Base-by-base conservation (phyloP, 129 eudicot species). In the Artemisia argyi region DNA sequence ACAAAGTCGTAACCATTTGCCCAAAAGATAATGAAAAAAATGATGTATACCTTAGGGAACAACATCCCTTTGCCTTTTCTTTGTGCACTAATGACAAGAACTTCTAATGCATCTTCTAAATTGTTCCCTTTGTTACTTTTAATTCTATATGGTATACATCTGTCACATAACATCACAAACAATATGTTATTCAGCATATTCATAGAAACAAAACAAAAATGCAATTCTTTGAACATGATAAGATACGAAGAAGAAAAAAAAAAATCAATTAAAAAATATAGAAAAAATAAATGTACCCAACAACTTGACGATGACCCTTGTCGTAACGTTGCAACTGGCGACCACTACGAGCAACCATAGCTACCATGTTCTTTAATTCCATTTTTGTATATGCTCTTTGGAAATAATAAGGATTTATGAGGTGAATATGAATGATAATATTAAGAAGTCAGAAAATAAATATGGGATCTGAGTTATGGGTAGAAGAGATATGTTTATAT, bases 21-120 rank as follows among this genome's bases (percentile, higher is more conserved):
- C 42, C 9, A 75, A 30, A 46, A 68, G 64, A 49, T 63, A 12
- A 30, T 14, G 54, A 35, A 52, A 42, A 1, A 20, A 11, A 71
- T 11, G 61, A 51, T 6, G 46, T 4, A 65, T 86, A 90, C 97
- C 95, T 91, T 91, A 14, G 97, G 97, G 54, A 91, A 91, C 67
- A 91, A 71, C 97, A 91, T 81, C 53, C 97, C 95, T 87, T 91
- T 91, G 78, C 86, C 91, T 81, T 87, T 87, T 44, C 91, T 87
- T 70, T 83, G 91, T 46, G 95, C 68, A 72, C 86, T 91, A 47
- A 91, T 91, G 13, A 91, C 86, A 65, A 91, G 87, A 73, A 91
- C 97, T 83, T 91, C 97, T 70, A 91, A 76, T 62, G 73, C 35
- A 52, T 80, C 78, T 47, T 91, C 91, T 66, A 79, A 83, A 72